Percentiles rank a stretch among this genome's conserved stretches.
These are phyloP conservation scores for Metschnikowia santaceciliae DNA, from an alignment of 805 yeast genomes.

Conservation along the genomic window DNA sequence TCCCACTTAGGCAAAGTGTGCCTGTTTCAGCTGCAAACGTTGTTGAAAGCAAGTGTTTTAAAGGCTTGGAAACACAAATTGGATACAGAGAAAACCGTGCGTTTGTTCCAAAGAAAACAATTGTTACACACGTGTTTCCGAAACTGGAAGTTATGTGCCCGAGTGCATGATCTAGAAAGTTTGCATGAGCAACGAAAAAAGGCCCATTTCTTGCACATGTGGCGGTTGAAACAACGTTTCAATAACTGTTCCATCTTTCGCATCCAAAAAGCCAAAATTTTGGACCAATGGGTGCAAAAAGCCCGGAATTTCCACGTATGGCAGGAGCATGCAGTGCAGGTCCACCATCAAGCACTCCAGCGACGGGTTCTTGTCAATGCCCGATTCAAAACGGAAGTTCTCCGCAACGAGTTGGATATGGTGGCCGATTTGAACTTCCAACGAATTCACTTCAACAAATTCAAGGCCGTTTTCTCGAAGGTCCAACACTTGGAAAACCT, in stretches of 20 bases:
- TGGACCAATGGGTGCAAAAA: background rate
- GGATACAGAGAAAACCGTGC: background rate
- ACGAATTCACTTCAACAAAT: conserved; percentile 18
- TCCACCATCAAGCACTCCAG: background rate
- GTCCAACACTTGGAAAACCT: background rate
- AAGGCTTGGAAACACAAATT: background rate
- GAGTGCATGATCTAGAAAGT: no score
- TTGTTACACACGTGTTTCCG: background rate
- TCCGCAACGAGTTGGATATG: conserved; percentile 5
- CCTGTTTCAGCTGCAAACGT: background rate
- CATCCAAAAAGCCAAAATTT: background rate
- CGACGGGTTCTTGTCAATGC: background rate
- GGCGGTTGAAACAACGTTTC: background rate
- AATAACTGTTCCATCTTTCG: background rate
- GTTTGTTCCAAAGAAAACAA: background rate
- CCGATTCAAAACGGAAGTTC: background rate
- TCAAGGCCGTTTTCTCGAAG: background rate
- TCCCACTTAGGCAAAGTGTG: background rate
- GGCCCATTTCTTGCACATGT: background rate
- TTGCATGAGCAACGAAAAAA: no score
- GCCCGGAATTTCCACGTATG: no score
- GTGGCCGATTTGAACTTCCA: conserved; percentile 21
- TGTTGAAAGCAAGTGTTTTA: background rate
- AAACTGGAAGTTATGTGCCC: background rate
- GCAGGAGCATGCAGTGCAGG: background rate